Base-by-base conservation (phyloP, 1,139 yeast species). In the Magnusiomyces paraingens region DNA sequence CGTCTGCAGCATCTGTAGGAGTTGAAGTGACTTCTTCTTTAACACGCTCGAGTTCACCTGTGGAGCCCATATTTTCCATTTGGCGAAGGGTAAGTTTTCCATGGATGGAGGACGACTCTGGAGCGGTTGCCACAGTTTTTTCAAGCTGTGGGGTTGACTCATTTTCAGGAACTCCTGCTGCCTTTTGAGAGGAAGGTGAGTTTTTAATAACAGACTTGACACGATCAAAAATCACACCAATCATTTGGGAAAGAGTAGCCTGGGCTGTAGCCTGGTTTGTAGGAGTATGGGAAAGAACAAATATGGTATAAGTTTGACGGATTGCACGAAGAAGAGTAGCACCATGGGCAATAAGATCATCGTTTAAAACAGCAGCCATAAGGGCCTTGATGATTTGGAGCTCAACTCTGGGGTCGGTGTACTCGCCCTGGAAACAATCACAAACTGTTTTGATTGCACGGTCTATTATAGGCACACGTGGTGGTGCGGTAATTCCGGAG, bases 211-310 rank as follows among this genome's bases (percentile, higher is more conserved):
- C 32, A 36, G 56, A 47, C 55, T 71, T 74, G 66, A 90, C 87
- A 60, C 95, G 78, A 59, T 85, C 94, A 70, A 89, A 93, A 15
- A 91, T 84, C 3, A 89, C 83, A 55, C 85, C 83, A 36, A 93
- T 89, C 63, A 91, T 87, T 70, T 94, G 99, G 2, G 95, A 88
- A 59, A 94, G 76, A 10, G 94, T 85, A 1, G 96, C 98, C 71
- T 94, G 99, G 0, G 99, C 99, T 57, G 91, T 84, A 0, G 93
- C 87, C 70, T 93, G 99, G 66, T 90, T 93, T 26, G 88, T 75
- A 2, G 93, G 81, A 18, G 86, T 83, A 59, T 86, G 75, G 0
- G 97, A 89, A 58, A 89, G 79, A 47, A 93, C 85, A 65, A 93
- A 94, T 36, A 94, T 88, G 66, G 90, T 91, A 72, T 93, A 93